These are phyloP conservation scores for Cordia subcordata DNA, from an alignment of 257 asterid species.

Conservation along the genomic window DNA sequence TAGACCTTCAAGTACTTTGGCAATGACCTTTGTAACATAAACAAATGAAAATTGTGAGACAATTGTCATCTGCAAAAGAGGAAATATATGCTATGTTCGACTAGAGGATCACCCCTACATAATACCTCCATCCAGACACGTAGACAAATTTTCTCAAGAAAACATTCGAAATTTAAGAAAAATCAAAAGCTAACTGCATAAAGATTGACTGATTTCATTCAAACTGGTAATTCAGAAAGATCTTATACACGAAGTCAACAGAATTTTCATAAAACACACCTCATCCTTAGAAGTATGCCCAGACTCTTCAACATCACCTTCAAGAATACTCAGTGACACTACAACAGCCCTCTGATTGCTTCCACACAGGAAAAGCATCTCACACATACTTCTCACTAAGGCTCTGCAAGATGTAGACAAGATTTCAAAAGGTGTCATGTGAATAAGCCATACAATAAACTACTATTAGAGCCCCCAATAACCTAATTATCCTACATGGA, in stretches of 20 bases:
- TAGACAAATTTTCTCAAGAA: too few species aligned
- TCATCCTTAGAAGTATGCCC: constrained; percentile 51
- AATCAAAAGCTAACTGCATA: too few species aligned
- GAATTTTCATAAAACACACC: constrained; percentile 34
- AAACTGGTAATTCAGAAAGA: neutral
- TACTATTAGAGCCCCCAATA: neutral
- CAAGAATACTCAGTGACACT: constrained; percentile 55
- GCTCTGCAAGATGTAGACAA: constrained; percentile 52
- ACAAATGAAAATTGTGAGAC: neutral
- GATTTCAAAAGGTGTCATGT: constrained; percentile 8
- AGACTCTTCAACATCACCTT: constrained; percentile 30
- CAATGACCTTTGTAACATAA: constrained; percentile 44
- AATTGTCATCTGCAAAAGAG: neutral
- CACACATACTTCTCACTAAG: constrained; percentile 83
- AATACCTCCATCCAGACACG: neutral
- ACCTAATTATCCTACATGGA: neutral
- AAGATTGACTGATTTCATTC: too few species aligned
- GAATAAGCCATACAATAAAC: neutral
- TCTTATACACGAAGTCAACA: neutral
- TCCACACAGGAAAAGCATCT: constrained; percentile 92
- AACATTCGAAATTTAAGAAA: too few species aligned
- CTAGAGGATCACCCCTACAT: neutral
- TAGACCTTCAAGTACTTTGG: constrained; percentile 66
- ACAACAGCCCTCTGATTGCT: constrained; percentile 59
- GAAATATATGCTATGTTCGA: too few species aligned